Base-by-base conservation (phyloP, 116 monocot species). In the Trichopus zeylanicus region DNA sequence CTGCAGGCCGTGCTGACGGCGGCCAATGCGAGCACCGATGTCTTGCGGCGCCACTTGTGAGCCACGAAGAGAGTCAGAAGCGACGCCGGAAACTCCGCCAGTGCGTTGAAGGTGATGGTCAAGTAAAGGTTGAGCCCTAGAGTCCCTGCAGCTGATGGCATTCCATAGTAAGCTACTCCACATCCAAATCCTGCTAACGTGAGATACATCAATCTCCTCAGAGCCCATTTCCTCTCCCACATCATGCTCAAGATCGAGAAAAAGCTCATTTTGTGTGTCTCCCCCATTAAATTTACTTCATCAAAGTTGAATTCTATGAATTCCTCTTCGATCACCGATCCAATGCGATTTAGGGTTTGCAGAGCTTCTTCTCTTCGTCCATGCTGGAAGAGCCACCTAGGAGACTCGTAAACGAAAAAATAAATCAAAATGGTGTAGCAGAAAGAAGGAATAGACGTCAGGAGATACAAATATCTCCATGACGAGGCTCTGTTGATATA, bases 141-240 rank as follows among this genome's bases (percentile, higher is more conserved):
- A 55, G 67, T 73, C 7, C 78, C 87, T 0, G 79, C 65, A 20
- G 66, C 81, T 1, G 87, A 57, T 2, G 92, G 95, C 83, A 95
- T 81, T 5, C 95, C 89, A 60, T 86, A 95, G 78, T 95, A 95
- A 12, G 86, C 72, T 61, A 81, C 61, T 0, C 95, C 95, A 9
- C 89, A 35, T 9, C 89, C 89, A 27, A 95, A 67, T 7, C 59
- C 55, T 1, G 70, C 74, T 9, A 46, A 51, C 86, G 84, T 95
- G 26, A 81, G 37, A 21, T 74, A 73, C 31, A 54, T 19, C 48
- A 95, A 48, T 39, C 95, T 51, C 61, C 62, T 71, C 10, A 65
- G 25, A 2, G 83, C 80, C 95, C 86, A 86, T 19, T 29, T 71
- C 65, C 67, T 73, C 61, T 72, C 57, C 53, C 68, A 67, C 4